Evolutionary conservation across 2,329 filamentous ascomycete genomes (phyloP), one percentile per base, ranked within the genome.

Genomic region (Apiospora hydei): DNA sequence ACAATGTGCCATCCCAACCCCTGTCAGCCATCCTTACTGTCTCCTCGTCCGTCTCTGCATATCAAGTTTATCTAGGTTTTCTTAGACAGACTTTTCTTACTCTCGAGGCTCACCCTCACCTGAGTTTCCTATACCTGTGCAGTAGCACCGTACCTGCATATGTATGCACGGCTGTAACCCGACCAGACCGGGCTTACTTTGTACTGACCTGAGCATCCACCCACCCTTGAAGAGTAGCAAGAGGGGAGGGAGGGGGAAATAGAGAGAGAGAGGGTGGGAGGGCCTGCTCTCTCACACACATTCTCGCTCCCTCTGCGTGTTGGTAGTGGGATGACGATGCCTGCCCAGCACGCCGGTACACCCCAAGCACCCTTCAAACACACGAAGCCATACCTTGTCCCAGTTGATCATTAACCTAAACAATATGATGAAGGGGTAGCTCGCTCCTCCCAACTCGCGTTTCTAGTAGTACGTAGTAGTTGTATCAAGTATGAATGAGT

Each of bases 91-190:
- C 4, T 64, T 64, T 41, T 64, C 18, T 64, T 18, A 6, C 16
- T 61, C 18, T 3, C 16, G 5, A 38, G 5, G 34, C 34, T 64
- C 34, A n/a, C 18, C 41, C 57, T 64, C 57, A 64, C 57, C 57
- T 64, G 34, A 41, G 57, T 41, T 64, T 64, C 57, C 57, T 41
- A 64, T 24, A n/a, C 18, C 21, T 64, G 57, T 18, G 41, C 34
- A n/a, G 57, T 64, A 41, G 57, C 57, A 64, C 34, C 57, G 57
- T n/a, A 41, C 57, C 57, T 64, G 57, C 57, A 64, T 41, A 64
- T 41, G 53, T 61, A 61, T 61, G 53, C 53, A 61, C 53, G 57
- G 34, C 57, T 64, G 57, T 64, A 64, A 41, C 57, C 30, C 41
- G 30, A 38, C 53, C 53, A 61, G 34, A 14, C 49, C n/a, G n/a